These are phyloP conservation scores for Dunaliella sp. DNA, from an alignment of 139 green algal genomes.

Conservation along the genomic window DNA sequence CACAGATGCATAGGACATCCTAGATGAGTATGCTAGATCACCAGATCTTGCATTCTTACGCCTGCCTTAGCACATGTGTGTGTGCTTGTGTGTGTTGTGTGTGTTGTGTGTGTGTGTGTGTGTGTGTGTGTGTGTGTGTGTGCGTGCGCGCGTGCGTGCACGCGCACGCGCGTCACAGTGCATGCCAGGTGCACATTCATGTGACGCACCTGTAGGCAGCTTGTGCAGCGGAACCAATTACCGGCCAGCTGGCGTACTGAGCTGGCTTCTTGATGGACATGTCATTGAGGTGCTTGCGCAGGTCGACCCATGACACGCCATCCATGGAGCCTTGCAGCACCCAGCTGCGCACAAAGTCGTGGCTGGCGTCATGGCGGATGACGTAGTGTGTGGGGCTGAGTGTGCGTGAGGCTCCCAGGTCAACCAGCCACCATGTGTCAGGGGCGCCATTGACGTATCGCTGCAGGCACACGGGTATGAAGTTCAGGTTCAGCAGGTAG, in stretches of 20 bases:
- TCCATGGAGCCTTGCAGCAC: conserved; percentile 80
- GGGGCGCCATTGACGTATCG: conserved; percentile 28
- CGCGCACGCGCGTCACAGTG: no score
- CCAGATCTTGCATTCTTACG: no score
- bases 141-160: no score
- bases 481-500: no score
- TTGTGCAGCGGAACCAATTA: conserved; percentile 56
- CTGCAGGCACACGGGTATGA: no score
- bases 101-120: no score
- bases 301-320: conserved; percentile 57
- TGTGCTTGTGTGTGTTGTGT: no score
- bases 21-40: no score
- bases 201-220: conserved; percentile 49
- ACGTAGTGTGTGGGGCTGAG: conserved; percentile 84
- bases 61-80: no score
- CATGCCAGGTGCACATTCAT: neutral
- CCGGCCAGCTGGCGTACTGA: conserved; percentile 79
- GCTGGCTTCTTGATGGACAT: conserved; percentile 58
- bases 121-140: no score
- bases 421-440: conserved; percentile 71
- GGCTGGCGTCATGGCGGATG: conserved; percentile 74
- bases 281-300: conserved; percentile 68
- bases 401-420: conserved; percentile 63
- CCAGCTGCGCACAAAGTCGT: conserved; percentile 74
- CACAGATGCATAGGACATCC: no score